phyloP scores from a whole-genome alignment of 805 yeast genomes.

The Jamesozyma lodderae region DNA sequence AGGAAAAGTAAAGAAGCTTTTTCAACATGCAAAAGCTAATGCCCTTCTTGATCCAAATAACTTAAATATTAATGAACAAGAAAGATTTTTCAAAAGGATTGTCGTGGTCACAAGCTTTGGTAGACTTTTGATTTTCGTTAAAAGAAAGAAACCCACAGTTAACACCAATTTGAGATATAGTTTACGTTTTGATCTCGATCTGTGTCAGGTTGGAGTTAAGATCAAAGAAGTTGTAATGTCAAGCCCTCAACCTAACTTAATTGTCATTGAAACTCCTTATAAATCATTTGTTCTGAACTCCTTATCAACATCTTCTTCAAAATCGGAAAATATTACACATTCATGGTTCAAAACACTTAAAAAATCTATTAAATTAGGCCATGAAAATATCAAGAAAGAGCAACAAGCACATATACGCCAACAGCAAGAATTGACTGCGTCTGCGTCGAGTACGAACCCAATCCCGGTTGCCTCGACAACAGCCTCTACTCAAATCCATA shows the following conservation, averaged over 20 bases:
- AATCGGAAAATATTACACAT: conserved; percentile 29
- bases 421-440: not conserved
- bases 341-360: conserved; percentile 52
- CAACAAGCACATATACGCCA: conserved; percentile 1
- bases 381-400: conserved; percentile 36
- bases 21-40: conserved; percentile 22
- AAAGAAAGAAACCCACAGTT: conserved; percentile 30
- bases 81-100: conserved; percentile 40
- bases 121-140: conserved; percentile 45
- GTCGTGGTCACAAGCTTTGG: conserved; percentile 55
- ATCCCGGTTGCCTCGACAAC: too few species aligned
- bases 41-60: conserved; percentile 8
- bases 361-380: conserved; percentile 39
- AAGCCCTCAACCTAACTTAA: conserved; percentile 27
- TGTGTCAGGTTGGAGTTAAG: conserved; percentile 43
- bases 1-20: conserved; percentile 23
- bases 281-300: conserved; percentile 37
- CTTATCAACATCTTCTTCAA: conserved; percentile 32
- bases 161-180: conserved; percentile 33
- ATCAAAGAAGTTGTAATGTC: conserved; percentile 54
- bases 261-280: conserved; percentile 49
- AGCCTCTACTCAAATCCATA: not conserved
- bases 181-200: conserved; percentile 44
- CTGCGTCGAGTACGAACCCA: not conserved
- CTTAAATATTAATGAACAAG: conserved; percentile 11